Conservation (phyloP, 1,284 basidiomycete species). For the Cryptococcus depauperatus region DNA sequence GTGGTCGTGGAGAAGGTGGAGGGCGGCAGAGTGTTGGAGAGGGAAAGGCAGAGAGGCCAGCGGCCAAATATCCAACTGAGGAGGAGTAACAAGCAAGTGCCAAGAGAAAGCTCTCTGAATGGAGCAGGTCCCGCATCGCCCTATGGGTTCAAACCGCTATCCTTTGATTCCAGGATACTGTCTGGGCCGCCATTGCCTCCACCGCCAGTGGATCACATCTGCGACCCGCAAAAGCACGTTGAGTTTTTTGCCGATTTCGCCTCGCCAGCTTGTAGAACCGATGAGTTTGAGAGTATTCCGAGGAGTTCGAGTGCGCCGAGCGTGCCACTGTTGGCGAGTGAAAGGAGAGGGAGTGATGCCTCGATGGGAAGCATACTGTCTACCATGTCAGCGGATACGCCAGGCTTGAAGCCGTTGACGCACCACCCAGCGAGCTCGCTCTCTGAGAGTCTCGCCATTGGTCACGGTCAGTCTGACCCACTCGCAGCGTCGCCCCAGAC, state of each 20-base stretch:
- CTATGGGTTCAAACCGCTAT: constrained; percentile 3
- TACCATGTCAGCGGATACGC: too few species aligned
- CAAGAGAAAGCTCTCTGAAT: background rate
- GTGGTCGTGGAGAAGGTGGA: background rate
- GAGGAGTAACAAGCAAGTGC: constrained; percentile 3
- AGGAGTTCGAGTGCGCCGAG: constrained; percentile 10
- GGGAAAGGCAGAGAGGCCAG: background rate
- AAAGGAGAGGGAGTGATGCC: constrained; percentile 6
- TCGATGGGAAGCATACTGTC: too few species aligned
- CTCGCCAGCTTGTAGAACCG: background rate
- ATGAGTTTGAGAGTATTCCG: background rate
- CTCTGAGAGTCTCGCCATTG: too few species aligned
- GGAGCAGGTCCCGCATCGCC: background rate
- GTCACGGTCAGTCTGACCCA: too few species aligned
- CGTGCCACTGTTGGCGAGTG: constrained; percentile 6
- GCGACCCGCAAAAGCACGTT: constrained; percentile 3
- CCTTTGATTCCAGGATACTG: constrained; percentile 7
- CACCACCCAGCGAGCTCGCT: too few species aligned
- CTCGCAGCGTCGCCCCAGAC: too few species aligned
- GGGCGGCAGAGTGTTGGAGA: background rate
- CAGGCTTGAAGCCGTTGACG: too few species aligned
- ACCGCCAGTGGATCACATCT: constrained; percentile 8
- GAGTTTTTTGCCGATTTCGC: constrained; percentile 7
- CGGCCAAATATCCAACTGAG: constrained; percentile 13
- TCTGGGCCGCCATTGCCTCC: constrained; percentile 6